Base-by-base conservation (phyloP, 495 filamentous ascomycete genomes). In the Penicillium antarcticum region DNA sequence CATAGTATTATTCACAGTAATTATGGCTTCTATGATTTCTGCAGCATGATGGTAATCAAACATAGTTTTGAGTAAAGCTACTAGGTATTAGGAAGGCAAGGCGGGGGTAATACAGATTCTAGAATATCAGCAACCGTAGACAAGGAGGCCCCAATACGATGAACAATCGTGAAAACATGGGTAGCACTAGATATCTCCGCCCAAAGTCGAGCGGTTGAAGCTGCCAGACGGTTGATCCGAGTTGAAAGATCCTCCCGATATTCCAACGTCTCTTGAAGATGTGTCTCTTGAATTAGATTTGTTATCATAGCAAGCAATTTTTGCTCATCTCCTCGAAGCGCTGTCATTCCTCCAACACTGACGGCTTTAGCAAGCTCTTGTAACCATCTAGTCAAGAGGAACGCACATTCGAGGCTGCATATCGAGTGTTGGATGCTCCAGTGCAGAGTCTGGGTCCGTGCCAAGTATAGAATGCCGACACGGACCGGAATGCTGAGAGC, bases 381-480 rank as follows among this genome's bases (percentile, higher is more conserved):
- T 12, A 58, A 16, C 56, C 56, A 59, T 31, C 41, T 43, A n/a
- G 21, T 48, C 1, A 59, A 14, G 26, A 59, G 48, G 3, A 59
- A 34, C 0, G 54, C 46, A 8, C 52, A 37, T 41, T 63, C 40
- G 21, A 59, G 34, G 31, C 60, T 62, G 38, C 62, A 69, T 10
- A 75, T 57, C 1, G 69, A 63, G 38, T 75, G 70, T 18, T 68
- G 63, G 9, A 70, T 65, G 26, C 65, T 67, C 73, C 71, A 76
- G 2, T 68, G 58, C 14, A 71, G 60, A 0, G 63, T 65, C 31
- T 72, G 62, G 5, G 64, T 69, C 10, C 47, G 58, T 5, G 68
- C 63, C 18, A 73, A 60, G 14, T 65, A 69, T 11, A 58, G 45
- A 5, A 76, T 51, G 12, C 73, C 73, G 1, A 74, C 58, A 17